phyloP scores from a whole-genome alignment of 306 rosid species.

The Dryas octopetala region DNA sequence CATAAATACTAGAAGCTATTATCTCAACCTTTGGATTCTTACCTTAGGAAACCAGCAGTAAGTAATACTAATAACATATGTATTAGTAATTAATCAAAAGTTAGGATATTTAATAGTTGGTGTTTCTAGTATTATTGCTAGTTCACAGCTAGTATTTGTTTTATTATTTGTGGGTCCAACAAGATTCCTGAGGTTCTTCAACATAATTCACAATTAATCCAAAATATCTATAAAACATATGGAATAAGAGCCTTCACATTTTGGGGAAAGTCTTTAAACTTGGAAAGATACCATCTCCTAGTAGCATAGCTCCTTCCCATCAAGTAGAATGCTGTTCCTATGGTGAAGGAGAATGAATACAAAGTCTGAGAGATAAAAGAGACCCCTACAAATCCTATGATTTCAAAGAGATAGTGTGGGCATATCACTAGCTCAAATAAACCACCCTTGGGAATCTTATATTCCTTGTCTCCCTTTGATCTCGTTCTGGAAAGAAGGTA shows the following conservation, averaged over 20 bases:
- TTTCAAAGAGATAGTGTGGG: slow-evolving; percentile 86
- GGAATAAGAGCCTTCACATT: slow-evolving; percentile 72
- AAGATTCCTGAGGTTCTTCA: no score
- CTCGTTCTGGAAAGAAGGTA: slow-evolving; percentile 59
- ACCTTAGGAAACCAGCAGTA: no score
- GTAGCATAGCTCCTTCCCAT: slow-evolving; percentile 75
- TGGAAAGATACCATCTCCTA: slow-evolving; percentile 67
- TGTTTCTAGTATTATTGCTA: no score
- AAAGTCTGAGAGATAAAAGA: slow-evolving; percentile 63
- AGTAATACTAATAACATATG: no score
- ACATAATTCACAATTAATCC: neutral
- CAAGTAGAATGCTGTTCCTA: slow-evolving; percentile 56
- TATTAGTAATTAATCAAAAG: no score
- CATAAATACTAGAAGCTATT: no score
- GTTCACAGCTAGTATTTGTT: no score
- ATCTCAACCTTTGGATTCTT: no score
- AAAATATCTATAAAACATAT: slow-evolving; percentile 38
- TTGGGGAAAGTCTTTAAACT: slow-evolving; percentile 68
- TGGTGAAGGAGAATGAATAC: slow-evolving; percentile 42
- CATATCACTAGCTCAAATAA: slow-evolving; percentile 63
- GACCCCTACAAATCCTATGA: slow-evolving; percentile 51
- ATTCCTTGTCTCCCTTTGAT: slow-evolving; percentile 53
- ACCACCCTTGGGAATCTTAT: slow-evolving; percentile 82
- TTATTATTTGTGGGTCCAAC: no score
- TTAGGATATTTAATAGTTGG: no score